These are phyloP conservation scores for Colletotrichum abscissum DNA, from an alignment of 2,329 filamentous ascomycete species.

Conservation along the genomic window DNA sequence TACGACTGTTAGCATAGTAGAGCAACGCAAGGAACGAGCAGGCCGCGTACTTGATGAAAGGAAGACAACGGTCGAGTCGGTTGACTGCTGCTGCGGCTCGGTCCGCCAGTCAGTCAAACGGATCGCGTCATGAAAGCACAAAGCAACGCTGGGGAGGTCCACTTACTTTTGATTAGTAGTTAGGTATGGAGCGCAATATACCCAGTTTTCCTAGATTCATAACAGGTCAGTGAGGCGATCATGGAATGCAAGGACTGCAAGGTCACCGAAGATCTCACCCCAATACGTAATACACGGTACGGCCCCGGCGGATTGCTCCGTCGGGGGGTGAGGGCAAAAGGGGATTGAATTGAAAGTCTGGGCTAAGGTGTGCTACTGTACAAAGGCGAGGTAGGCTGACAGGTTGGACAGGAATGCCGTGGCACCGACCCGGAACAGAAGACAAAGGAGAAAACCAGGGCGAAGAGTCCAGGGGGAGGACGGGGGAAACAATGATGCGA, in stretches of 20 bases:
- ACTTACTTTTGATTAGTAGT: not conserved
- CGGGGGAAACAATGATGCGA: too few relatives aligned
- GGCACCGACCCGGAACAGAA: too few relatives aligned
- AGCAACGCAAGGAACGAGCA: not conserved
- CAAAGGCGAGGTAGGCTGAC: not conserved
- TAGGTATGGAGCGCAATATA: not conserved
- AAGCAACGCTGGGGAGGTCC: not conserved
- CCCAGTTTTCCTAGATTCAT: not conserved
- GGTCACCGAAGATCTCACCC: not conserved
- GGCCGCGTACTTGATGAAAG: not conserved
- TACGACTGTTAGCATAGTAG: not conserved
- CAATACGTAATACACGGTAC: not conserved
- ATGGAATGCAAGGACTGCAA: not conserved
- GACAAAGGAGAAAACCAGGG: too few relatives aligned
- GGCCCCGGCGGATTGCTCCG: not conserved
- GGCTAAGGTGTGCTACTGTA: not conserved
- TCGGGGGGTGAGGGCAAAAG: not conserved
- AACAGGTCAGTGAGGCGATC: not conserved
- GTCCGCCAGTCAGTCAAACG: not conserved
- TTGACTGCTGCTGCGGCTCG: not conserved
- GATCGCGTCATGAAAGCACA: not conserved
- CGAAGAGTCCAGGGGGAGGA: too few relatives aligned
- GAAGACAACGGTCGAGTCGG: not conserved
- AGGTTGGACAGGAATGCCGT: not conserved
- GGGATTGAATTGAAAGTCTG: not conserved